Evolutionary conservation across 164 flowering plant genomes (phyloP), one percentile per base, ranked within the genome.

Genomic region (Euptelea pleiosperma): DNA sequence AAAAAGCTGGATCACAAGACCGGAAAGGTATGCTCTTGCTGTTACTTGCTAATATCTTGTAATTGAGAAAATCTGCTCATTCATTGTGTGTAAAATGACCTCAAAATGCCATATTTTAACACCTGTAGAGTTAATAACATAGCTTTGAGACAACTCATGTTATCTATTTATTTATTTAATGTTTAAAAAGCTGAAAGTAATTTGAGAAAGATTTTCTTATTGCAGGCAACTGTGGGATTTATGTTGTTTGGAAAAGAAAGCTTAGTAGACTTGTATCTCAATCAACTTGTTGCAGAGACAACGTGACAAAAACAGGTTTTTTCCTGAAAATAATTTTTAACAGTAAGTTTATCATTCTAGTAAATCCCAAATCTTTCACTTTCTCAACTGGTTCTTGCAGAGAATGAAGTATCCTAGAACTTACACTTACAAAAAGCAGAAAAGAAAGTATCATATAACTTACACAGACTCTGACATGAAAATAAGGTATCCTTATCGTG

Each of bases 181-280:
- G n/a, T n/a, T n/a, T n/a, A 10, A 30, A 40, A 15, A 26, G 19
- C 10, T 35, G 22, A 55, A 34, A 46, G 26, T 41, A 39, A 34
- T 39, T 31, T 59, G 22, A 6, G 43, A 48, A 40, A 21, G 33
- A 33, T 39, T 70, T 1, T 61, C 34, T 63, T 62, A 21, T 51
- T 86, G 82, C 91, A 87, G 97, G 98, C 81, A 43, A 86, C 86
- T 36, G 89, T 93, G 50, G 85, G 74, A 35, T 76, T 90, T 69
- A 76, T 82, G 45, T 59, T 93, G 21, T 81, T 93, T 66, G 97
- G 97, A 48, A 90, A 87, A 68, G 96, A 90, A 65, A 90, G 75
- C 54, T n/a, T n/a, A n/a, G 90, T 82, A 52, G 90, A 85, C 19
- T 37, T 93, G 31, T 77, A 79, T 71, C 44, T 76, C 60, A 67